Percentiles rank a stretch among this genome's conserved stretches.
phyloP scores from a whole-genome alignment of 148 eudicot species.

The Polygonum maritimum region DNA sequence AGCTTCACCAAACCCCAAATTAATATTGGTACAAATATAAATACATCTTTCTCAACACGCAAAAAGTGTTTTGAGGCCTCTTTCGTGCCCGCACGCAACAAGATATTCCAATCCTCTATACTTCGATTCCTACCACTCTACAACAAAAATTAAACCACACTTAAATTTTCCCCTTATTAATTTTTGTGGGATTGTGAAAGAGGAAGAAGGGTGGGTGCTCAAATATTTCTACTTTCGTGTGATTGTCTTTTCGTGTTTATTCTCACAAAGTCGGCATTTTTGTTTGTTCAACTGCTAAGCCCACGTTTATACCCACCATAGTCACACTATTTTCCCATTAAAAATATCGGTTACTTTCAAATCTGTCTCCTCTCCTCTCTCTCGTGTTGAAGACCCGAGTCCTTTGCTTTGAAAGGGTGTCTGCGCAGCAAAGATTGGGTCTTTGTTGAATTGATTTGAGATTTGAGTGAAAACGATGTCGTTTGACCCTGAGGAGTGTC shows the following conservation, averaged over 20 bases:
- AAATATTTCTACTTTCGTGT: not conserved
- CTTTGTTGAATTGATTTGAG: conserved; percentile 18
- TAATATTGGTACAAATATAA: not conserved
- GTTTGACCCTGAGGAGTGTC: conserved; percentile 5
- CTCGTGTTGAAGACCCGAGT: conserved; percentile 7
- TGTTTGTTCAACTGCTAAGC: conserved; percentile 26
- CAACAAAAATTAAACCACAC: not conserved
- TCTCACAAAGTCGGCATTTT: conserved; percentile 5
- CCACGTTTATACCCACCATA: conserved; percentile 12
- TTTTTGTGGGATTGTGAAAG: not conserved
- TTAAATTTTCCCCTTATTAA: not conserved
- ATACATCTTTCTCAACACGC: not conserved
- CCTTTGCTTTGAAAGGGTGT: conserved; percentile 13
- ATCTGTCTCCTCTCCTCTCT: conserved; percentile 13
- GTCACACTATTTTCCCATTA: not conserved
- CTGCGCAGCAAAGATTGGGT: conserved; percentile 26
- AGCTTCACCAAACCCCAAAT: not conserved
- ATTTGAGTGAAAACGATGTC: conserved; percentile 1
- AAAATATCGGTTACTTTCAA: not conserved
- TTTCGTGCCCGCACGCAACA: not conserved
- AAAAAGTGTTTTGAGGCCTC: not conserved
- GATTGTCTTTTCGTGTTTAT: conserved; percentile 5
- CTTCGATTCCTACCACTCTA: conserved; percentile 1
- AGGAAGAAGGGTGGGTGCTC: not conserved
- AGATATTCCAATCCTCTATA: conserved; percentile 3